Conservation (phyloP, 2,329 filamentous ascomycete species). For the Stachybotrys chlorohalonatus region DNA sequence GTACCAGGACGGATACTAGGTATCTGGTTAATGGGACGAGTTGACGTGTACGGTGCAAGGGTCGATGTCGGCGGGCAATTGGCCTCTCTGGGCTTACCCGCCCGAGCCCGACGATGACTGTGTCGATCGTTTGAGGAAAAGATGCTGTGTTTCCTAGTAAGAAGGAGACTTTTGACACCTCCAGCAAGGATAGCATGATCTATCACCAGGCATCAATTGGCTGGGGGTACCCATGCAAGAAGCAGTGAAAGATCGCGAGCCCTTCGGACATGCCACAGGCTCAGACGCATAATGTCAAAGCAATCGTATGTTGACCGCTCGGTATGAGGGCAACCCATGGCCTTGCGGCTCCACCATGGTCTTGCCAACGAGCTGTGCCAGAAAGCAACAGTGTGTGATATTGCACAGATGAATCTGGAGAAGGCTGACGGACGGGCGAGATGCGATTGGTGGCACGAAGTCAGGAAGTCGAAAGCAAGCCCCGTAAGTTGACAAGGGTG, state of each 20-base stretch:
- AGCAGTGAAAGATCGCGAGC: no score
- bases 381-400: neutral
- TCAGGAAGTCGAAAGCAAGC: neutral
- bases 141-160: neutral
- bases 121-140: neutral
- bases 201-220: no score
- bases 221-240: no score
- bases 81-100: neutral
- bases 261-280: no score
- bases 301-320: no score
- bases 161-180: no score
- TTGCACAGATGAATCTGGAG: neutral
- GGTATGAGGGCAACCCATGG: no score
- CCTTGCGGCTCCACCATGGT: no score
- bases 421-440: neutral
- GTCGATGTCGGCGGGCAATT: neutral
- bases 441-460: neutral
- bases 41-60: neutral
- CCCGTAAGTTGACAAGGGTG: neutral
- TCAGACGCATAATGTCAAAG: no score
- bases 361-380: neutral
- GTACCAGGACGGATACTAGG: neutral
- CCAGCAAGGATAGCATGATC: neutral
- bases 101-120: neutral
- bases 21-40: neutral